These are phyloP conservation scores for Mycena crocata DNA, from an alignment of 768 basidiomycete genomes.

Conservation along the genomic window DNA sequence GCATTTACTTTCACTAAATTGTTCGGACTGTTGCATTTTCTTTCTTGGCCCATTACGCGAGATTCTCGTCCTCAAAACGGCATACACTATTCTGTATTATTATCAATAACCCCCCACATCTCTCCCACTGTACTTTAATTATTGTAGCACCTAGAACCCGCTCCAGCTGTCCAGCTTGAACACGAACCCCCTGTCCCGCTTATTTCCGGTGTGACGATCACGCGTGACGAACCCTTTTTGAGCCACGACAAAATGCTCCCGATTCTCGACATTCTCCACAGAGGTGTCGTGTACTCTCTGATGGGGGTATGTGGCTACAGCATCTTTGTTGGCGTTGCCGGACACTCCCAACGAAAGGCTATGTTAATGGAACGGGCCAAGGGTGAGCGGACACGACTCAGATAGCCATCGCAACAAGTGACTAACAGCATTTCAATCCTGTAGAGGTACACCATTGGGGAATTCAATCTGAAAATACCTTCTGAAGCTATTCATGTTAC, in stretches of 20 bases:
- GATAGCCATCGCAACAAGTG: neutral
- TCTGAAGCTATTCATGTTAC: constrained; percentile 3
- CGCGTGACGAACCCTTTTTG: neutral
- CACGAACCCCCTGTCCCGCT: neutral
- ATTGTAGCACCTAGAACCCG: constrained; percentile 23
- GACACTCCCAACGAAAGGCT: constrained; percentile 53
- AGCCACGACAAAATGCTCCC: neutral
- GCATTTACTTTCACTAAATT: neutral
- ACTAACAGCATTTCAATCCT: constrained; percentile 8
- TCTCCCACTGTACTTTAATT: constrained; percentile 15
- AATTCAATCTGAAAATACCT: neutral
- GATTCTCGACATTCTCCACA: constrained; percentile 61
- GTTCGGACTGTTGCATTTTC: neutral
- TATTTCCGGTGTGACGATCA: constrained; percentile 10
- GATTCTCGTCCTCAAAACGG: neutral
- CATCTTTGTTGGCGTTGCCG: constrained; percentile 60
- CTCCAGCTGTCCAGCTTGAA: too few relatives aligned
- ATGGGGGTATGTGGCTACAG: constrained; percentile 65
- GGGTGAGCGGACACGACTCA: constrained; percentile 53
- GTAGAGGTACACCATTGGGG: constrained; percentile 19
- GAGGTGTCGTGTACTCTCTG: constrained; percentile 65
- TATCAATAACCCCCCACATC: neutral
- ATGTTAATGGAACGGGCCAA: constrained; percentile 65
- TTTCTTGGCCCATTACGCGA: constrained; percentile 3
- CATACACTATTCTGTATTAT: constrained; percentile 15